These are phyloP conservation scores for Auriculariales sp. DNA, from an alignment of 768 basidiomycete species.

Conservation along the genomic window DNA sequence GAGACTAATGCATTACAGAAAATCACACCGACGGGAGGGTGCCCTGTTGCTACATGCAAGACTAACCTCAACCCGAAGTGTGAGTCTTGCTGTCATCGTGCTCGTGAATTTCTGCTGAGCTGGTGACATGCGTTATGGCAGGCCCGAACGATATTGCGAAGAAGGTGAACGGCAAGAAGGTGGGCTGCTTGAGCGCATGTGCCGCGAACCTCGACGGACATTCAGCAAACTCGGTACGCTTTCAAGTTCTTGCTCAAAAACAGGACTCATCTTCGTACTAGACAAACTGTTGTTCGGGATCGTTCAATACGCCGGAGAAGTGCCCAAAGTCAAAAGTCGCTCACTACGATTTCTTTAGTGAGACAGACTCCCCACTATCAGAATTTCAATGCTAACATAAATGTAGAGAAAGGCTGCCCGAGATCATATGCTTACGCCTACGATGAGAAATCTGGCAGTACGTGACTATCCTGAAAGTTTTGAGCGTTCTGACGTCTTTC, in stretches of 20 bases:
- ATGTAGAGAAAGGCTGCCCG: not conserved
- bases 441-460: not conserved
- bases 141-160: not conserved
- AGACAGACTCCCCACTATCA: not conserved
- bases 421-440: not conserved
- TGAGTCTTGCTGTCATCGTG: not conserved
- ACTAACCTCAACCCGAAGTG: not conserved
- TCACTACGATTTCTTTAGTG: not conserved
- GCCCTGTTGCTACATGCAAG: not conserved
- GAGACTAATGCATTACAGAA: not conserved
- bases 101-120: not conserved
- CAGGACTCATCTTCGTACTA: not conserved
- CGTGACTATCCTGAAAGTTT: not conserved
- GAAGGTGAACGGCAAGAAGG: not conserved
- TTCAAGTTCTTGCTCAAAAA: not conserved
- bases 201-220: no score
- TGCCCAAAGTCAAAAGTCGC: not conserved
- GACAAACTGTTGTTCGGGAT: not conserved
- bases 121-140: no score
- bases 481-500: not conserved
- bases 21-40: not conserved
- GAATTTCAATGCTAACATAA: not conserved
- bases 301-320: not conserved
- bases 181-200: not conserved
- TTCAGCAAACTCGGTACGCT: not conserved